Conservation (phyloP, 768 basidiomycete species). For the Lenzites betulinus region DNA sequence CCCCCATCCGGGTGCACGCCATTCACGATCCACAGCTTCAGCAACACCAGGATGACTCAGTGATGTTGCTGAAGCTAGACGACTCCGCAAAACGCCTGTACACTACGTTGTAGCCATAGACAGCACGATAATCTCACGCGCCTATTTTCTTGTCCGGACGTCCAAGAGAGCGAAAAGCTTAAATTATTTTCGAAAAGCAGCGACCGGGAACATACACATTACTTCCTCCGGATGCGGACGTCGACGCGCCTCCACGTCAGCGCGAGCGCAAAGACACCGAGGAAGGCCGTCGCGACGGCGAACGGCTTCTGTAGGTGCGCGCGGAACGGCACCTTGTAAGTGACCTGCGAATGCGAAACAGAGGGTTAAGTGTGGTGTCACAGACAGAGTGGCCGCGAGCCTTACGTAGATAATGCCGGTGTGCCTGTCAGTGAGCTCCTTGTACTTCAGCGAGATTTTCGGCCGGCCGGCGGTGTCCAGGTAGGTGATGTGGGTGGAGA, state of each 20-base stretch:
- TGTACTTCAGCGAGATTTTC: constrained; percentile 69
- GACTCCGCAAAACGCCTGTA: background rate
- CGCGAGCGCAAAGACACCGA: constrained; percentile 60
- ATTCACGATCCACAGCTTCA: constrained; percentile 48
- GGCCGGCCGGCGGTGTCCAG: constrained; percentile 92
- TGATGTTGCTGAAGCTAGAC: background rate
- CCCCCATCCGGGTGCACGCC: constrained; percentile 44
- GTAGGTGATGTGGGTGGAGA: constrained; percentile 80
- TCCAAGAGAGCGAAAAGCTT: constrained; percentile 7
- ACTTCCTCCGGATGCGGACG: constrained; percentile 47
- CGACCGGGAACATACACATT: constrained; percentile 13
- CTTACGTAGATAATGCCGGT: constrained; percentile 76
- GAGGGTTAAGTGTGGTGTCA: background rate
- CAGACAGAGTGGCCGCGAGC: background rate
- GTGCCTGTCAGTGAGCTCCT: constrained; percentile 77
- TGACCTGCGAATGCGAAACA: constrained; percentile 53
- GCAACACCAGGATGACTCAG: constrained; percentile 21
- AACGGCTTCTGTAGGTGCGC: constrained; percentile 89
- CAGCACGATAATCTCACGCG: background rate
- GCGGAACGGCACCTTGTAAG: constrained; percentile 78
- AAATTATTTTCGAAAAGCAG: constrained; percentile 13
- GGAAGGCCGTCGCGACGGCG: constrained; percentile 71
- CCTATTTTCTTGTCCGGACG: background rate
- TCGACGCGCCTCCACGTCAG: constrained; percentile 53
- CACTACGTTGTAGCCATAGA: constrained; percentile 6